Base-by-base conservation (phyloP, 306 rosid genomes). In the Castanopsis chinensis region DNA sequence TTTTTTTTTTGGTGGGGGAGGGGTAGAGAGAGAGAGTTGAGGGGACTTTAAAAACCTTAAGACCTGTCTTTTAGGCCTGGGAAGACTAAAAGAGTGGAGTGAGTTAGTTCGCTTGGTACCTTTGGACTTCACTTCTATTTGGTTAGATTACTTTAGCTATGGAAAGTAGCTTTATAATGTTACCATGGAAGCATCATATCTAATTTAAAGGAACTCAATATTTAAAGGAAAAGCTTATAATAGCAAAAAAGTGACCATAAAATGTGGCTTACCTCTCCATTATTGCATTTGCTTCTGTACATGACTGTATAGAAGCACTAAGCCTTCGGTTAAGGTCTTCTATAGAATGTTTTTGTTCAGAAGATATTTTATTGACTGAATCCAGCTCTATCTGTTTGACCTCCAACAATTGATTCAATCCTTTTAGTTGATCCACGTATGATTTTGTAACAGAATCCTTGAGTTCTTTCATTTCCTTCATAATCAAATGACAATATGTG, bases 251-350 rank as follows among this genome's bases (percentile, higher is more conserved):
- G 49, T 27, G 49, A 41, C 37, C 23, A 57, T 32, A 57, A 76
- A 69, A 69, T 76, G 80, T 55, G 51, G 27, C 88, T 71, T 91
- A 95, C 98, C 93, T 88, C 80, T 83, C 87, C 64, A 95, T 88
- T 80, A 95, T 81, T 81, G 86, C 94, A 85, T 95, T 90, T 76
- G 98, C 93, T 89, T 95, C 99, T 60, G 86, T 79, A 78, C 93
- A 90, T 61, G 99, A 95, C 86, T 93, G 98, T 75, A 82, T 71
- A 70, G 96, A 89, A 83, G 98, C 92, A 86, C 80, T 82, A 52
- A 95, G 94, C 83, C 96, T 90, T 87, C 86, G 93, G 79, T 88
- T 88, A 58, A 93, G 89, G 81, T 95, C 96, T 91, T 91, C 96
- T 32, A 93, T 58, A 32, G 85, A 81, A 88, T 88, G 96, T 68